Evolutionary conservation across 306 rosid genomes (phyloP).

Genomic region (Pueraria montana): DNA sequence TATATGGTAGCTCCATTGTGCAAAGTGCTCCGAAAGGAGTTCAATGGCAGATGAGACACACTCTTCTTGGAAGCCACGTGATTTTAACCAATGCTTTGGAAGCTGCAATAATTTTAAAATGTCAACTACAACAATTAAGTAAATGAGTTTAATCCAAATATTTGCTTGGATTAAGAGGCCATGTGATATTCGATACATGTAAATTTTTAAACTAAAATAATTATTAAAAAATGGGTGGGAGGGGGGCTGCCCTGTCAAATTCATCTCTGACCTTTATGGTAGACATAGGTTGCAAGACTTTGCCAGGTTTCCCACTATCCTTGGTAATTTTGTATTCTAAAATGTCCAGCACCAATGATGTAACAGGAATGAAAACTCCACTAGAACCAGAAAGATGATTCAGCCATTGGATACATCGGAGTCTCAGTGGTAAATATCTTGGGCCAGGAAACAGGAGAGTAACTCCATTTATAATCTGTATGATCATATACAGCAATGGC

Average conservation of each 20-base stretch:
- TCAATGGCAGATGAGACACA: slow-evolving; percentile 82
- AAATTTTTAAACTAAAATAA: neutral
- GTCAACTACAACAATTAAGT: slow-evolving; percentile 40
- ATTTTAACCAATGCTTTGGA: slow-evolving; percentile 90
- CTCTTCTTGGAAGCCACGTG: slow-evolving; percentile 77
- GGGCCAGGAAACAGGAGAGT: slow-evolving; percentile 86
- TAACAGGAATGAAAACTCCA: slow-evolving; percentile 88
- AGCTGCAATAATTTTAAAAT: slow-evolving; percentile 64
- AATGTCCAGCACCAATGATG: slow-evolving; percentile 78
- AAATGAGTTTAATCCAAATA: slow-evolving; percentile 22
- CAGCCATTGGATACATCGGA: slow-evolving; percentile 89
- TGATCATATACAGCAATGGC: slow-evolving; percentile 64
- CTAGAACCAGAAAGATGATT: slow-evolving; percentile 80
- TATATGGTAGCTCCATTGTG: slow-evolving; percentile 87
- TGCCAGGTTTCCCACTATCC: slow-evolving; percentile 73
- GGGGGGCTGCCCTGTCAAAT: neutral
- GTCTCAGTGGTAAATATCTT: slow-evolving; percentile 92
- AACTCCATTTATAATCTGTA: slow-evolving; percentile 86
- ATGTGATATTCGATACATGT: slow-evolving; percentile 4
- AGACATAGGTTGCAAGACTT: slow-evolving; percentile 57
- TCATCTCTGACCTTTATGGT: slow-evolving; percentile 69
- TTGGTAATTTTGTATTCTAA: slow-evolving; percentile 75
- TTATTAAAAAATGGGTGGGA: neutral
- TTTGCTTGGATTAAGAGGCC: slow-evolving; percentile 17
- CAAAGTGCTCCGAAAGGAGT: slow-evolving; percentile 81